These are phyloP conservation scores for Vachellia pachyceras DNA, from an alignment of 306 rosid genomes.

Conservation along the genomic window DNA sequence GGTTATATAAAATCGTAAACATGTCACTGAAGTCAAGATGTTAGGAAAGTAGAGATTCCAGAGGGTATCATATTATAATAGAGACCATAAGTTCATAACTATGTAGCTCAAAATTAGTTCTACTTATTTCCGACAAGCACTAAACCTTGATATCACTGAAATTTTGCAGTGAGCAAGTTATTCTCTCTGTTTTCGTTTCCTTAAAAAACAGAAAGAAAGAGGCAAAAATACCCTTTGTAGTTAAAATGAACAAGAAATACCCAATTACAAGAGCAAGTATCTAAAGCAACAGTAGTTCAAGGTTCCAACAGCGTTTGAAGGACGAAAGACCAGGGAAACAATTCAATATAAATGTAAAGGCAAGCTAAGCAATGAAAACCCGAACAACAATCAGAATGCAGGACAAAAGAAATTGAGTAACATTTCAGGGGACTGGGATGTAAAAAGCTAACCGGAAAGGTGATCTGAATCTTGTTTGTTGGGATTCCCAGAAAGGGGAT, in stretches of 20 bases:
- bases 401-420: not conserved
- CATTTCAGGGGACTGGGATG: too few relatives aligned
- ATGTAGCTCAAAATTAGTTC: not conserved
- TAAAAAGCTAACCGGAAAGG: not conserved
- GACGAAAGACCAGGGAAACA: not conserved
- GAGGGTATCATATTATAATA: not conserved
- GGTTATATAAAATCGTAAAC: not conserved
- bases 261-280: not conserved
- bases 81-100: not conserved
- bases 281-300: not conserved
- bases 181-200: not conserved
- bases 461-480: slow-evolving; percentile 50
- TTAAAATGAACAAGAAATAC: not conserved
- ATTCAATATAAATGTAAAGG: not conserved
- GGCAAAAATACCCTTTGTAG: not conserved
- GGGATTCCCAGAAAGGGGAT: slow-evolving; percentile 40
- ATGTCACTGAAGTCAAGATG: not conserved
- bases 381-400: not conserved
- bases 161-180: not conserved
- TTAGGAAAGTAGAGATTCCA: not conserved
- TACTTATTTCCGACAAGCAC: not conserved
- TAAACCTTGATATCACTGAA: not conserved
- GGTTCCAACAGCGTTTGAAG: not conserved
- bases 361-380: not conserved
- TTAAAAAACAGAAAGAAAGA: not conserved